A percentile compares a stretch with the other conserved stretches of the same genome.
Conservation (phyloP, 768 basidiomycete species). For the Agaricus bisporus region DNA sequence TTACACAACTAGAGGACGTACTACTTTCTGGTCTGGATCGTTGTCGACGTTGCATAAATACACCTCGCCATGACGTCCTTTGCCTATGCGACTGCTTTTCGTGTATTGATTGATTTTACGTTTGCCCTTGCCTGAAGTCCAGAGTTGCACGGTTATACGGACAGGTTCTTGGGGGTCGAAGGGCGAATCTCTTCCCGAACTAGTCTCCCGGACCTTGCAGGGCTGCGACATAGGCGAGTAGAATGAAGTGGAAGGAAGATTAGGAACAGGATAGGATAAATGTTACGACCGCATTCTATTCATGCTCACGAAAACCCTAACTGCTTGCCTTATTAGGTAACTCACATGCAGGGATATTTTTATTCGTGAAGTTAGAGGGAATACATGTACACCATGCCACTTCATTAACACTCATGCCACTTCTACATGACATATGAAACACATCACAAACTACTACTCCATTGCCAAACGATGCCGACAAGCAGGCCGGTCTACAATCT, state of each 20-base stretch:
- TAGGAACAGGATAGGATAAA: background rate
- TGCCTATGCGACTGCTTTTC: conserved; percentile 28
- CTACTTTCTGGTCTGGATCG: conserved; percentile 33
- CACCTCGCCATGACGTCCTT: conserved; percentile 50
- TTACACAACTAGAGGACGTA: conserved; percentile 22
- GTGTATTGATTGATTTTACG: conserved; percentile 68
- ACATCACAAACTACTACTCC: too few species aligned
- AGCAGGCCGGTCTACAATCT: background rate
- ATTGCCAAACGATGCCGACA: background rate
- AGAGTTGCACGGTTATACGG: conserved; percentile 35
- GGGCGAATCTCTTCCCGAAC: conserved; percentile 14
- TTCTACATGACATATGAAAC: background rate
- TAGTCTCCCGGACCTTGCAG: conserved; percentile 1
- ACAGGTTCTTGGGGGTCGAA: conserved; percentile 36
- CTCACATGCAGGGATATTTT: background rate
- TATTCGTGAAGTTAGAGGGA: too few species aligned
- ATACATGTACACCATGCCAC: background rate
- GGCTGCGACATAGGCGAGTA: conserved; percentile 2
- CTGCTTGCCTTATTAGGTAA: conserved; percentile 6
- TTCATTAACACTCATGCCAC: background rate
- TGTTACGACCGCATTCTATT: background rate
- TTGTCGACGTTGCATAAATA: conserved; percentile 55
- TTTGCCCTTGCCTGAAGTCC: conserved; percentile 24
- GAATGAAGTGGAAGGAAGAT: background rate
- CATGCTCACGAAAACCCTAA: conserved; percentile 2